phyloP scores from a whole-genome alignment of 306 rosid genomes.

The Ziziphus jujuba region DNA sequence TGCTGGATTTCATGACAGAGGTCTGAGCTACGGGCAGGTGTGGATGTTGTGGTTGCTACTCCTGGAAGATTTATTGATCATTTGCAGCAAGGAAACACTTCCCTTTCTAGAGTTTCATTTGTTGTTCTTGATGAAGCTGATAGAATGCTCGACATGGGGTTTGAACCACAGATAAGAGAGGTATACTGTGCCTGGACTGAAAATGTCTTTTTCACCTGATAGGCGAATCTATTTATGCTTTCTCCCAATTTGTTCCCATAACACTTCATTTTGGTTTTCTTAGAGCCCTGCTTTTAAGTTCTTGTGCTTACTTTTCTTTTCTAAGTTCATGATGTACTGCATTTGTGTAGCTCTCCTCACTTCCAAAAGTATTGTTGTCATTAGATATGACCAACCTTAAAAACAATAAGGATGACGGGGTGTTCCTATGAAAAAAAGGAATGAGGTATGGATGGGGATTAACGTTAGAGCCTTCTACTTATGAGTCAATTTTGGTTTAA shows the following conservation, averaged over 20 bases:
- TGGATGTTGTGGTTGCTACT: slow-evolving; percentile 77
- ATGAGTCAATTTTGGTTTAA: not conserved
- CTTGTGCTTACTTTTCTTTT: not conserved
- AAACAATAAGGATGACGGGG: not conserved
- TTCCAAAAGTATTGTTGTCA: slow-evolving; percentile 1
- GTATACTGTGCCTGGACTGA: slow-evolving; percentile 31
- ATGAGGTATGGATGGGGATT: too few relatives aligned
- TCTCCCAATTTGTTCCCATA: not conserved
- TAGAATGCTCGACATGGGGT: slow-evolving; percentile 96
- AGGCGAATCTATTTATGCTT: not conserved
- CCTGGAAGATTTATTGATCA: slow-evolving; percentile 93
- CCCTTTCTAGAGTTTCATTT: slow-evolving; percentile 70
- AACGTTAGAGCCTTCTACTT: too few relatives aligned
- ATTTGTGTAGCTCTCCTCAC: not conserved
- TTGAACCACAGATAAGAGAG: slow-evolving; percentile 87
- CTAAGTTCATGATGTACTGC: too few relatives aligned
- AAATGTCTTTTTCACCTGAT: slow-evolving; percentile 1
- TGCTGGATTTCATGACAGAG: slow-evolving; percentile 49
- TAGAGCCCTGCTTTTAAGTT: not conserved
- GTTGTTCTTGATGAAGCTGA: slow-evolving; percentile 91
- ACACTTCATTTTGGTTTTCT: not conserved
- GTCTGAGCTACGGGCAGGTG: slow-evolving; percentile 83
- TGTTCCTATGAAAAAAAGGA: not conserved
- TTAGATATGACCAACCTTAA: not conserved
- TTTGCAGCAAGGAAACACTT: slow-evolving; percentile 85